Conservation (phyloP, 768 basidiomycete genomes). For the Naganishia onofrii region DNA sequence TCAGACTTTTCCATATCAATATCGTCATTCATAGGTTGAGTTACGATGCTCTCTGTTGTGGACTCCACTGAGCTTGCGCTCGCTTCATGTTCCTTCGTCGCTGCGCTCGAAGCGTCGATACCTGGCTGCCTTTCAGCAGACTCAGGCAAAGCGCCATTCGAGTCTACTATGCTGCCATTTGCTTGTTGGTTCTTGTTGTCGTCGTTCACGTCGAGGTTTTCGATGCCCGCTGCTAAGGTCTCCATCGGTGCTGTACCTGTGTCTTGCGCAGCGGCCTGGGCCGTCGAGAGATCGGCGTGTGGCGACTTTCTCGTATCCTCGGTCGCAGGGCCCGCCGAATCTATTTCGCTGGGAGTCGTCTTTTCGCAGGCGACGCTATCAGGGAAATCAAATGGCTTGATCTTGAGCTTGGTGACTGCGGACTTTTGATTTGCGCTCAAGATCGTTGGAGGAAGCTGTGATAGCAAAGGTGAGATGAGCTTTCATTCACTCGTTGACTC, state of each 20-base stretch:
- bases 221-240: neutral
- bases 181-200: neutral
- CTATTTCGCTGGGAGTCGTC: neutral
- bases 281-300: neutral
- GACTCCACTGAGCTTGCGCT: too few relatives aligned
- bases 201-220: neutral
- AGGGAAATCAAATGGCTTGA: constrained; percentile 24
- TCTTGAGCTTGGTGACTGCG: constrained; percentile 36
- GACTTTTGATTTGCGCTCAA: constrained; percentile 62
- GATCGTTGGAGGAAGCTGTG: constrained; percentile 82
- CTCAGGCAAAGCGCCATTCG: too few relatives aligned
- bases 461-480: neutral
- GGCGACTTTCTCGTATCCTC: neutral
- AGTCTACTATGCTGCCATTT: too few relatives aligned
- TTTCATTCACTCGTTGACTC: too few relatives aligned
- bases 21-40: neutral
- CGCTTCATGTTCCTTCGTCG: too few relatives aligned
- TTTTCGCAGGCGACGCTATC: neutral
- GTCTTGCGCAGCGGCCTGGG: neutral
- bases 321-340: neutral
- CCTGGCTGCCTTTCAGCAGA: too few relatives aligned
- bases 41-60: too few relatives aligned
- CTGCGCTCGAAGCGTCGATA: too few relatives aligned
- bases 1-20: neutral
- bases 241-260: neutral